Evolutionary conservation across 2,329 filamentous ascomycete genomes (phyloP), one percentile per base, ranked within the genome.

Genomic region (Botrytis medusae): DNA sequence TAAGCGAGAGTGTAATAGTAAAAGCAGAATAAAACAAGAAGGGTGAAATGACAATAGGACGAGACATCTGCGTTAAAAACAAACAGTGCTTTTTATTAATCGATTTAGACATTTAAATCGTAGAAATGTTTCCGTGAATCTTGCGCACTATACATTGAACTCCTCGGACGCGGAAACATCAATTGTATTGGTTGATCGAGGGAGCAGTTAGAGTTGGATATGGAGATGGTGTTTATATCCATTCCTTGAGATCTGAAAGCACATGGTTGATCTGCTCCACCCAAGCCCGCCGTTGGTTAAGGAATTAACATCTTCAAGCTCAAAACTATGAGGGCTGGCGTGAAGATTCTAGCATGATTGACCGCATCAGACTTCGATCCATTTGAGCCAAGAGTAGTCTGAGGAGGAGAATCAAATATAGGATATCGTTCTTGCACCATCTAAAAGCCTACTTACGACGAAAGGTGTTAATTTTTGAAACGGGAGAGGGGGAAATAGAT

Each of bases 241-340:
- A 20, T 16, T 54, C 2, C 25, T n/a, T 5, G 8, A n/a, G 10
- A 51, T 20, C 25, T 6, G 46, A 51, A 8, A 25, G 22, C 46
- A 5, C 25, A 51, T 25, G 10, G 10, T 25, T 16, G 7, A 54
- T 14, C 25, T 7, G 14, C 25, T n/a, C 48, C n/a, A n/a, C 25
- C 7, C 7, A 37, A 37, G 37, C 7, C 37, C 37, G 37, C 37
- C 7, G 37, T 37, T 37, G 37, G 7, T 9, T 37, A 37, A 37
- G 37, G 37, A 8, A 37, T 37, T 7, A 8, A 37, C 9, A 16
- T 16, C 7, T 7, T 2, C 12, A 2, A 54, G n/a, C 25, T 16
- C 5, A n/a, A 25, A 16, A 4, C 2, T 7, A 16, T 2, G 10
- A 54, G 25, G 4, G 14, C 16, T n/a, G 3, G 16, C 14, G 2